Evolutionary conservation across 2,329 filamentous ascomycete species (phyloP).

Genomic region (Fusarium sp.): DNA sequence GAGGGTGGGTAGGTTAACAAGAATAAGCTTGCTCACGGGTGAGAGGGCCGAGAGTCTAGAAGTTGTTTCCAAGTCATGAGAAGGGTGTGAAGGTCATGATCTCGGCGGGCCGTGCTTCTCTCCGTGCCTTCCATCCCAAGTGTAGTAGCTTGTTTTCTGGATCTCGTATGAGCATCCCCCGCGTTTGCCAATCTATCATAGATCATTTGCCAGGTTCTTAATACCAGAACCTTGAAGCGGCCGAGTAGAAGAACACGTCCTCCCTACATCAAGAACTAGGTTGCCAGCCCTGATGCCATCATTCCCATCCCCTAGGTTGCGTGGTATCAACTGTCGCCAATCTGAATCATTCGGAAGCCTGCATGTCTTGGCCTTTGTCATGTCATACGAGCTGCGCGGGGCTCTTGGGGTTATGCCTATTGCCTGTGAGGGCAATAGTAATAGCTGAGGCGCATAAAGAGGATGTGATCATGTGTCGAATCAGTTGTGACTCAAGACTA

Average conservation of each 20-base stretch:
- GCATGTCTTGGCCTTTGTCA: neutral
- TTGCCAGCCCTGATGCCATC: neutral
- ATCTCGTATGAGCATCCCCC: neutral
- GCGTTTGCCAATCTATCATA: neutral
- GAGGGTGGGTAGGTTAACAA: neutral
- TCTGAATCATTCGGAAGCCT: neutral
- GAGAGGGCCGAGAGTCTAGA: neutral
- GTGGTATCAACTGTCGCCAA: neutral
- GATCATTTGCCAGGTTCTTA: neutral
- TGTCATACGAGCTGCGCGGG: neutral
- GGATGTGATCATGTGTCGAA: neutral
- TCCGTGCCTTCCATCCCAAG: neutral
- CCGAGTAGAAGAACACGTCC: neutral
- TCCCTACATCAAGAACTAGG: neutral
- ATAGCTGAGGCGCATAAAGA: neutral
- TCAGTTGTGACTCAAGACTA: neutral
- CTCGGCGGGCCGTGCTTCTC: neutral
- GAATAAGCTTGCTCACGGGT: neutral
- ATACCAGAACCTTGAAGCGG: neutral
- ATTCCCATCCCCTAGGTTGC: neutral
- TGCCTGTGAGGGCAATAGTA: neutral
- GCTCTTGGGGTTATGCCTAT: neutral
- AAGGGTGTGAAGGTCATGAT: neutral
- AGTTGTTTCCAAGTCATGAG: neutral
- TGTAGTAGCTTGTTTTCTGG: neutral